Percentiles rank a stretch among this genome's conserved stretches.
Conservation (phyloP, 2,329 filamentous ascomycete genomes). For the Pseudopyricularia cyperi region DNA sequence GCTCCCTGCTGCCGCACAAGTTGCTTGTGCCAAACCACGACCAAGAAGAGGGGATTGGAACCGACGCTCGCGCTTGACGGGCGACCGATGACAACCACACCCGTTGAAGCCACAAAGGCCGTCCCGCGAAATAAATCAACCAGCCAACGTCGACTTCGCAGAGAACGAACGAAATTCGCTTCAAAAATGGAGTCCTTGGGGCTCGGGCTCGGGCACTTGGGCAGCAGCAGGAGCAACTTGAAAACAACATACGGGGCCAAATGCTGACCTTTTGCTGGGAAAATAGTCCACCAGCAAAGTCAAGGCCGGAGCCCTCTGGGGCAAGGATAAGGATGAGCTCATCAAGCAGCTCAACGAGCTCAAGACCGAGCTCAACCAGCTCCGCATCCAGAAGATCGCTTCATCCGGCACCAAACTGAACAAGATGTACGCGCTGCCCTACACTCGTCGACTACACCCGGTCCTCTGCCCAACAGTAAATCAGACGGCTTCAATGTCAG, state of each 20-base stretch:
- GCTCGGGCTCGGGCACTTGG: neutral
- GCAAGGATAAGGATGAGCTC: conserved; percentile 98
- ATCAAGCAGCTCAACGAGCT: conserved; percentile 88
- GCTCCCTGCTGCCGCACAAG: neutral
- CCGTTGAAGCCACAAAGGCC: neutral
- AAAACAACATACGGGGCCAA: neutral
- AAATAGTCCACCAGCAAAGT: conserved; percentile 53
- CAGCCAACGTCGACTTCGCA: neutral
- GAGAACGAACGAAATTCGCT: neutral
- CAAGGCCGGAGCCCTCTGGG: conserved; percentile 94
- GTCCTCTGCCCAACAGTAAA: neutral
- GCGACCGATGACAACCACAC: neutral
- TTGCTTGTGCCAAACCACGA: neutral
- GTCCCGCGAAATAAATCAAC: neutral
- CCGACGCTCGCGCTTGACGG: neutral
- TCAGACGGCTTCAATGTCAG: neutral
- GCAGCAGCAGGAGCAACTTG: neutral
- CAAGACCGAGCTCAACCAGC: conserved; percentile 90
- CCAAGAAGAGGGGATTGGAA: neutral
- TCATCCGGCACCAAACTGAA: conserved; percentile 89
- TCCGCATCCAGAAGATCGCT: conserved; percentile 97
- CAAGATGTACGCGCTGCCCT: conserved; percentile 64
- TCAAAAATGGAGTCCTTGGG: neutral
- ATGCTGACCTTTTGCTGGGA: conserved; percentile 1
- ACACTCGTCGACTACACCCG: neutral